Base-by-base conservation (phyloP, 805 yeast species). In the Metschnikowia chrysomelidarum region DNA sequence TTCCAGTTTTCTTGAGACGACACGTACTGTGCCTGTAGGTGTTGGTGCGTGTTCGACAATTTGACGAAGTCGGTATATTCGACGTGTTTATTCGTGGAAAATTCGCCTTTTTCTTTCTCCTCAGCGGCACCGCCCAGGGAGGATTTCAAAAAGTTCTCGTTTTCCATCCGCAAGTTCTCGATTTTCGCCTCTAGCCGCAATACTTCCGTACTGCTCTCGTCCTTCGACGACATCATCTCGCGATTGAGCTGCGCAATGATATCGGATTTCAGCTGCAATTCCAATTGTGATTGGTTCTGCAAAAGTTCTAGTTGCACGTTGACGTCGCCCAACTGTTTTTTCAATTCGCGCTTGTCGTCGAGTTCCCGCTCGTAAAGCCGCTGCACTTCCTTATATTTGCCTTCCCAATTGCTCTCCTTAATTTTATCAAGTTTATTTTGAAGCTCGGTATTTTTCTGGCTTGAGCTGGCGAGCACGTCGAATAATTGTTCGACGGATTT, bases 1-100 rank as follows among this genome's bases (percentile, higher is more conserved):
- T 82, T 80, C 95, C 96, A 87, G 55, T 82, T 86, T 44, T 81
- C 87, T 38, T 82, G 82, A 0, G 91, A 83, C 11, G 80, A 72
- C 6, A 84, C 73, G 46, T 85, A 82, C 55, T 88, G 93, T 2
- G 75, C 64, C 50, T 83, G 88, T 14, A 86, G 52, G 11, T 71
- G 61, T 27, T 73, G 76, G 45, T 80, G 78, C 25, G 75, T 71
- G 21, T 67, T 64, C 6, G 64, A 47, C 17, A 73, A 44, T 44
- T 67, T 71, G 19, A 67, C 55, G 35, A 59, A 70, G 10, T 69
- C 68, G n/a, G 62, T 67, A 30, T 66, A 69, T 24, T 60, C 63
- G 4, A 54, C 46, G 8, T 41, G 32, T 14, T 64, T 59, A 7
- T 32, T 16, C 11, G 24, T 32, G 4, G 21, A 18, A n/a, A n/a